phyloP scores from a whole-genome alignment of 345 rosid species.

The Nasturtium officinale region DNA sequence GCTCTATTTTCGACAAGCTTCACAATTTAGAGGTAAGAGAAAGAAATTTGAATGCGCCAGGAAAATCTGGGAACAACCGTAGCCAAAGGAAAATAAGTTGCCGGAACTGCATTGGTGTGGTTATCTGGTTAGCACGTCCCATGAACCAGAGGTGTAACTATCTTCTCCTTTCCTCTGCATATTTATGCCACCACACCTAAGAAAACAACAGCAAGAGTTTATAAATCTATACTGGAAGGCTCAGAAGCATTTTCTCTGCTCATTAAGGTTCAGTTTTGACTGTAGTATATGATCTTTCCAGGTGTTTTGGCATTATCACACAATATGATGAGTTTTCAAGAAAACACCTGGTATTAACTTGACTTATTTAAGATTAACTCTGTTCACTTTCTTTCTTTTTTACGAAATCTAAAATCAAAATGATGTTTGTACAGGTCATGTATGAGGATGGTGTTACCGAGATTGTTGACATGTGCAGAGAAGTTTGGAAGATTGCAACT shows the following conservation, averaged over 20 bases:
- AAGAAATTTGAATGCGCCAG: constrained; percentile 45
- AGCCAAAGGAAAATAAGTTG: neutral
- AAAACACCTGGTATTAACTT: constrained; percentile 60
- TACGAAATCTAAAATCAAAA: neutral
- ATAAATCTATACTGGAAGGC: neutral
- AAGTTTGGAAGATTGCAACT: constrained; percentile 63
- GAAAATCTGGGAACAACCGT: constrained; percentile 48
- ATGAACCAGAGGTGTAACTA: constrained; percentile 51
- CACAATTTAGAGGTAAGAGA: constrained; percentile 12
- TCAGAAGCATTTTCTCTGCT: neutral
- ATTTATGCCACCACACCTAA: no score
- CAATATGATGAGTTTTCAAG: constrained; percentile 63
- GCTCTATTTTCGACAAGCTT: constrained; percentile 30
- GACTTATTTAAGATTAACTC: neutral
- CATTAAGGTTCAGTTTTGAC: neutral
- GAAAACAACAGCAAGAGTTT: no score
- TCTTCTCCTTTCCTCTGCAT: neutral
- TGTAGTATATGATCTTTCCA: constrained; percentile 31
- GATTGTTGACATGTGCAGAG: constrained; percentile 67
- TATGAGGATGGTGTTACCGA: constrained; percentile 72
- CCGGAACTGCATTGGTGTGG: constrained; percentile 69
- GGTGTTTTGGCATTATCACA: constrained; percentile 69
- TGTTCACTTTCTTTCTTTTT: neutral
- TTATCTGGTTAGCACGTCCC: constrained; percentile 57
- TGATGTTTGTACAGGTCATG: constrained; percentile 52